Conservation (phyloP, 2,329 filamentous ascomycete genomes). For the Aspergillus brunneoviolaceus region DNA sequence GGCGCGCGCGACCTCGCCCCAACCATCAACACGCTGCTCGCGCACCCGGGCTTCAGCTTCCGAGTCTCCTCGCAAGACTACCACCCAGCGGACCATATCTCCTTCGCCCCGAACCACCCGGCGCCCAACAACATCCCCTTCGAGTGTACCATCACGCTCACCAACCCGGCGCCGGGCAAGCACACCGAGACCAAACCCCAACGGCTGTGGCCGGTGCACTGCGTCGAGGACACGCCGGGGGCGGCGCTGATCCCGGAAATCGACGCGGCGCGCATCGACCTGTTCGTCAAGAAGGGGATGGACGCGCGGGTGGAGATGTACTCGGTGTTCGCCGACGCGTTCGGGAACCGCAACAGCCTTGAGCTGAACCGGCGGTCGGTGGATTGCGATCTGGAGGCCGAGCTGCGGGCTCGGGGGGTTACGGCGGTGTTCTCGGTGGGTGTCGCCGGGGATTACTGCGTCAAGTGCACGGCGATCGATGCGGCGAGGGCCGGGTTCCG, state of each 20-base stretch:
- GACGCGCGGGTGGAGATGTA: conserved; percentile 84
- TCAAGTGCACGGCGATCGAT: conserved; percentile 77
- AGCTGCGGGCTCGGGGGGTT: conserved; percentile 58
- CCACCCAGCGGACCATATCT: conserved; percentile 80
- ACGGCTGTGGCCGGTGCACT: conserved; percentile 86
- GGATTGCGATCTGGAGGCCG: conserved; percentile 59
- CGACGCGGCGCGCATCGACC: conserved; percentile 58
- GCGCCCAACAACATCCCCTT: conserved; percentile 66
- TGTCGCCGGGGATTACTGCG: conserved; percentile 86
- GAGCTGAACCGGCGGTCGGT: conserved; percentile 34
- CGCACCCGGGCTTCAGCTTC: conserved; percentile 63
- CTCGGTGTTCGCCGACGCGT: conserved; percentile 82
- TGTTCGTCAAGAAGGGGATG: conserved; percentile 74
- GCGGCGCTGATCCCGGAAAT: conserved; percentile 73
- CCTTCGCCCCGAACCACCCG: conserved; percentile 79
- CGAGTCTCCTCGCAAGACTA: conserved; percentile 90
- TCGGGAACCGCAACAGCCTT: conserved; percentile 49
- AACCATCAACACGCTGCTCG: conserved; percentile 71
- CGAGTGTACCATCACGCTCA: conserved; percentile 61
- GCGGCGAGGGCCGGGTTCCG: conserved; percentile 72
- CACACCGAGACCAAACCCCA: conserved; percentile 62
- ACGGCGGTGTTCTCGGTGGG: conserved; percentile 85
- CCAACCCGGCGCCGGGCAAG: conserved; percentile 50
- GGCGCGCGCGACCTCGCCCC: conserved; percentile 69
- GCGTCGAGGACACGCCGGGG: conserved; percentile 72